phyloP scores from a whole-genome alignment of 2,329 filamentous ascomycete genomes.

The Penicillium hordei region DNA sequence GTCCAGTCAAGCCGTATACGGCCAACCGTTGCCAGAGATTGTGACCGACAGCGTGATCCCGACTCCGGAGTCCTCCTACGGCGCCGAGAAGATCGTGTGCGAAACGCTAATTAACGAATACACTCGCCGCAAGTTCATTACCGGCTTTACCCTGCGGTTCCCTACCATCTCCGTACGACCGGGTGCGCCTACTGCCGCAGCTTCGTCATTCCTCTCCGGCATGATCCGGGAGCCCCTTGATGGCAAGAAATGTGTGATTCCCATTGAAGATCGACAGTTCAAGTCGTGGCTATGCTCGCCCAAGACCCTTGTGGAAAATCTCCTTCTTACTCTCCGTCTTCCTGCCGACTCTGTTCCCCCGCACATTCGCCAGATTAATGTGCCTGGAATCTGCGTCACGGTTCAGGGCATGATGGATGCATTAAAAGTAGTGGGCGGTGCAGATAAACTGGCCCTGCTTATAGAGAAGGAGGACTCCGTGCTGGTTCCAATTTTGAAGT shows the following conservation, averaged over 20 bases:
- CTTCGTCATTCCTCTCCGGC: conserved; percentile 62
- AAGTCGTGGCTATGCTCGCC: conserved; percentile 57
- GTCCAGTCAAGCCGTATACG: conserved; percentile 64
- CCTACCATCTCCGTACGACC: conserved; percentile 63
- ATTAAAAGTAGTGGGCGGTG: conserved; percentile 55
- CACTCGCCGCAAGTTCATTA: conserved; percentile 58
- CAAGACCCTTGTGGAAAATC: conserved; percentile 53
- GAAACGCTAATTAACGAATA: conserved; percentile 65
- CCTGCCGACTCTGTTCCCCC: conserved; percentile 41
- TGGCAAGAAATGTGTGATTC: conserved; percentile 54
- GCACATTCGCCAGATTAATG: conserved; percentile 55
- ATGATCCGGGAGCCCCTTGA: conserved; percentile 65
- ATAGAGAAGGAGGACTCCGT: conserved; percentile 53
- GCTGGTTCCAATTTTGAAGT: conserved; percentile 55
- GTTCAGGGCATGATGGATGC: conserved; percentile 59
- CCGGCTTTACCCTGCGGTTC: conserved; percentile 59
- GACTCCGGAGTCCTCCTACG: conserved; percentile 63
- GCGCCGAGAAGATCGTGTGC: conserved; percentile 62
- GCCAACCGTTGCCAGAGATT: conserved; percentile 55
- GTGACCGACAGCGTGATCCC: conserved; percentile 55
- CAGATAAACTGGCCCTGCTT: conserved; percentile 52
- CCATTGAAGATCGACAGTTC: conserved; percentile 53
- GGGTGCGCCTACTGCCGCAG: conserved; percentile 60
- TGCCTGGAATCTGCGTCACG: conserved; percentile 56
- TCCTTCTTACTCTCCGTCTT: conserved; percentile 51